Base-by-base conservation (phyloP, 2,329 filamentous ascomycete species). In the Curvularia hawaiiensis region DNA sequence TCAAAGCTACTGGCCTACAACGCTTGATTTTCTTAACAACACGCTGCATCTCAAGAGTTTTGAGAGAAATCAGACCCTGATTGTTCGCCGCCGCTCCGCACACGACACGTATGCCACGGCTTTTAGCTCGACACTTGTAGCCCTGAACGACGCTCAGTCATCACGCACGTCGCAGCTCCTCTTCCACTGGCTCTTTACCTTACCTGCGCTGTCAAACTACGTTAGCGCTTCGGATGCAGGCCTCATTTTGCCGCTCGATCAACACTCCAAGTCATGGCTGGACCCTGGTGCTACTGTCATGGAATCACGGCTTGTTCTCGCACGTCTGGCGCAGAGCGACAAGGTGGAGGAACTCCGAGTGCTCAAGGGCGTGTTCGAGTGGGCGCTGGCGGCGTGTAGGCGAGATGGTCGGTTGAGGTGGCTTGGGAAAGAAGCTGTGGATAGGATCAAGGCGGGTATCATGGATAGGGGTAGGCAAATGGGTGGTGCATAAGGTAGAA, bases 1-100 rank as follows among this genome's bases (percentile, higher is more conserved):
- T 1, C 83, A 87, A 3, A 81, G 86, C 4, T 94, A 91, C 79
- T 97, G 93, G 93, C 88, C 91, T 41, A 83, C 96, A 3, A 86
- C 87, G 6, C 81, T 97, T 4, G 88, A 95, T 70, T 92, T 97
- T 62, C 79, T 79, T 3, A 79, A 82, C 49, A 86, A 90, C 55
- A 80, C 87, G 0, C 75, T 80, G 0, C 84, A 95, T 48, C 79
- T 85, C 4, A 76, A 82, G 0, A 85, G 87, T 3, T 92, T 97
- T 78, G 79, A 79, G 11, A 80, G 82, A 20, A 88, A 88, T 26
- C 91, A 96, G 66, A 90, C 86, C 1, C 79, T 97, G 41, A 88
- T 88, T 68, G 86, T 97, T 4, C 85, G 90, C 18, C 83, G 90
- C 16, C 86, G 92, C n/a, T 74, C 77, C 0, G 76, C 79, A 0